Conservation (phyloP, 805 yeast species). For the Candida vaughaniae region DNA sequence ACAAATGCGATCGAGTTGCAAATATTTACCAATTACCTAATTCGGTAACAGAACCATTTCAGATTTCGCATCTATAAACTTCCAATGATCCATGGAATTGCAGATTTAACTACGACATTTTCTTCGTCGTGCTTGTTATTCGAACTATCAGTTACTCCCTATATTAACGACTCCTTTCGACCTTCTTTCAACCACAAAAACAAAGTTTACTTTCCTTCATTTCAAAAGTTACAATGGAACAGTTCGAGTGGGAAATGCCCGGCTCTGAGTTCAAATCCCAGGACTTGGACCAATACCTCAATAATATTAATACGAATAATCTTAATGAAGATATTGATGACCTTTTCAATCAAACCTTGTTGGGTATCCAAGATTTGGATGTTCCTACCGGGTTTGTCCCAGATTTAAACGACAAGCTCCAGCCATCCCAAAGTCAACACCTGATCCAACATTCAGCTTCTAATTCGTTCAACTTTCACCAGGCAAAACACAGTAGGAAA, state of each 20-base stretch:
- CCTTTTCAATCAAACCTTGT: constrained; percentile 54
- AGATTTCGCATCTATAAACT: constrained; percentile 12
- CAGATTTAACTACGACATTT: too few relatives aligned
- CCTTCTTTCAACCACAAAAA: too few relatives aligned
- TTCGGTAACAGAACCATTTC: constrained; percentile 15
- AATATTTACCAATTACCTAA: constrained; percentile 24
- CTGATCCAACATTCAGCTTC: constrained; percentile 12
- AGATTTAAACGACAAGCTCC: constrained; percentile 17
- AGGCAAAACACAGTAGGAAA: constrained; percentile 52
- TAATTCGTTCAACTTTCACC: constrained; percentile 15
- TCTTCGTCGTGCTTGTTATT: constrained; percentile 1
- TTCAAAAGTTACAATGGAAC: constrained; percentile 17
- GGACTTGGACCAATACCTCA: constrained; percentile 48
- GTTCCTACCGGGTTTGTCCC: constrained; percentile 49
- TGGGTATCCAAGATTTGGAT: constrained; percentile 59
- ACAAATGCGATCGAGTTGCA: constrained; percentile 13
- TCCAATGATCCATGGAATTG: constrained; percentile 9
- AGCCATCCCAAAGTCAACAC: not conserved
- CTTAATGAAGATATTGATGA: constrained; percentile 52
- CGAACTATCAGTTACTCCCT: too few relatives aligned
- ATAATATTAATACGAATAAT: constrained; percentile 37
- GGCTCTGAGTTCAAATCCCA: constrained; percentile 49
- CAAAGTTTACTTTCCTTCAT: not conserved
- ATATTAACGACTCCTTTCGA: too few relatives aligned
- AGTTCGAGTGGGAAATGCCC: constrained; percentile 30